These are phyloP conservation scores for Sugiyamaella neomexicana DNA, from an alignment of 1,139 yeast genomes.

Conservation along the genomic window DNA sequence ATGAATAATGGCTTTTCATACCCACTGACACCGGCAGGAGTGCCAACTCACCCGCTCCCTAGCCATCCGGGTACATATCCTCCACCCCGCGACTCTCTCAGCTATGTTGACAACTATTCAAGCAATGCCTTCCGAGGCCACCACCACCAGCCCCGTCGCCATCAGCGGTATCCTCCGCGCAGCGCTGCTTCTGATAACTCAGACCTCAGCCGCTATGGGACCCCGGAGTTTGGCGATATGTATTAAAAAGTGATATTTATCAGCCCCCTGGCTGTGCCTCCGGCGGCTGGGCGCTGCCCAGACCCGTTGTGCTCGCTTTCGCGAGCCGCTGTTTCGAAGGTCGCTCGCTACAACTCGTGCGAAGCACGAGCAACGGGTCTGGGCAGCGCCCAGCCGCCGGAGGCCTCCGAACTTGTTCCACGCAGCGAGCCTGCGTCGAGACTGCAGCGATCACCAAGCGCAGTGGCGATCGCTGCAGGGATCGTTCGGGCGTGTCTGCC, in stretches of 20 bases:
- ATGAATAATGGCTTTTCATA: not conserved
- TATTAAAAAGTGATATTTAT: not conserved
- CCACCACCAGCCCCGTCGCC: not conserved
- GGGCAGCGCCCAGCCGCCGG: too few relatives aligned
- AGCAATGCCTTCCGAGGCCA: not conserved
- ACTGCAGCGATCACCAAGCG: too few relatives aligned
- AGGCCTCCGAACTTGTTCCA: too few relatives aligned
- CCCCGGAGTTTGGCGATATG: slow-evolving; percentile 14
- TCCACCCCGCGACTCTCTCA: not conserved
- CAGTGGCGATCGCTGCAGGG: too few relatives aligned
- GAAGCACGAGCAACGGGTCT: too few relatives aligned
- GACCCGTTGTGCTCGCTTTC: too few relatives aligned
- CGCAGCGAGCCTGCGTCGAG: too few relatives aligned
- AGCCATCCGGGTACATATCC: not conserved
- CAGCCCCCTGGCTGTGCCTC: not conserved
- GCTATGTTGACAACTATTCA: not conserved
- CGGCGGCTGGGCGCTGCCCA: slow-evolving; percentile 3
- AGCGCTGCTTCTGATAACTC: slow-evolving; percentile 1
- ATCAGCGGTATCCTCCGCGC: slow-evolving; percentile 1
- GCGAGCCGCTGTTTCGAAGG: too few relatives aligned
- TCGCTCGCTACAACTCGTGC: too few relatives aligned
- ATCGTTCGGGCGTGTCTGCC: too few relatives aligned
- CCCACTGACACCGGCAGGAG: not conserved
- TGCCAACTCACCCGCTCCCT: not conserved
- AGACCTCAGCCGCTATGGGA: slow-evolving; percentile 10